phyloP scores from a whole-genome alignment of 805 yeast genomes.

The Yarrowia deformans region DNA sequence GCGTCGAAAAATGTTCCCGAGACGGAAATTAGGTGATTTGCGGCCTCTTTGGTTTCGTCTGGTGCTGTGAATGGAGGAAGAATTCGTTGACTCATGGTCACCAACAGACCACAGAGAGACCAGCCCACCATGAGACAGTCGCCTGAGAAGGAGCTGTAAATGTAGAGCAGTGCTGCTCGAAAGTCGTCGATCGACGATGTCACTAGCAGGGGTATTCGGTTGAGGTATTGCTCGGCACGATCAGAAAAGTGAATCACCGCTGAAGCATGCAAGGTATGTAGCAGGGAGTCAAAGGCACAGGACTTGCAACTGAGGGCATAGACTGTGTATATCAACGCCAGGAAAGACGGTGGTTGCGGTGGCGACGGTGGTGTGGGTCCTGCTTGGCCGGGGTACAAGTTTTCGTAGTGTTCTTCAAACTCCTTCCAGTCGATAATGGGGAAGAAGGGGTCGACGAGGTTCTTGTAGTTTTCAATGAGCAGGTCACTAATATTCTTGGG shows the following conservation, averaged over 20 bases:
- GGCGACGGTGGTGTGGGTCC: constrained; percentile 22
- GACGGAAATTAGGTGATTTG: constrained; percentile 16
- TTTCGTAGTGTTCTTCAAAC: constrained; percentile 29
- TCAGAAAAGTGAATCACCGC: constrained; percentile 19
- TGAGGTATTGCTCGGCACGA: constrained; percentile 24
- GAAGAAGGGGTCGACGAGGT: constrained; percentile 23
- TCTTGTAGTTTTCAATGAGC: constrained; percentile 6
- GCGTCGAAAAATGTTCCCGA: constrained; percentile 30
- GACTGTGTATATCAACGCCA: constrained; percentile 15
- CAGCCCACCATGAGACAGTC: constrained; percentile 36
- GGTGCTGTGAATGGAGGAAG: constrained; percentile 17
- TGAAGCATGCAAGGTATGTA: constrained; percentile 18
- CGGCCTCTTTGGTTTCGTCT: constrained; percentile 10
- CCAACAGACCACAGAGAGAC: constrained; percentile 36
- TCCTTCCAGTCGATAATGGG: constrained; percentile 33
- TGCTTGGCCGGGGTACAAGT: constrained; percentile 15
- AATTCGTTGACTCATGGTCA: constrained; percentile 21
- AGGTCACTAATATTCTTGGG: constrained; percentile 24
- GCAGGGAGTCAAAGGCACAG: constrained; percentile 15
- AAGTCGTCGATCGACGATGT: constrained; percentile 18
- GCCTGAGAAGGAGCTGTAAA: constrained; percentile 20
- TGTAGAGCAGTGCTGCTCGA: constrained; percentile 22
- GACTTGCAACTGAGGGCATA: constrained; percentile 35
- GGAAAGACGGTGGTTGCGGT: constrained; percentile 9
- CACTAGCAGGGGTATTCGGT: constrained; percentile 21